phyloP scores from a whole-genome alignment of 1,284 basidiomycete species.

The Baeospora myosura region DNA sequence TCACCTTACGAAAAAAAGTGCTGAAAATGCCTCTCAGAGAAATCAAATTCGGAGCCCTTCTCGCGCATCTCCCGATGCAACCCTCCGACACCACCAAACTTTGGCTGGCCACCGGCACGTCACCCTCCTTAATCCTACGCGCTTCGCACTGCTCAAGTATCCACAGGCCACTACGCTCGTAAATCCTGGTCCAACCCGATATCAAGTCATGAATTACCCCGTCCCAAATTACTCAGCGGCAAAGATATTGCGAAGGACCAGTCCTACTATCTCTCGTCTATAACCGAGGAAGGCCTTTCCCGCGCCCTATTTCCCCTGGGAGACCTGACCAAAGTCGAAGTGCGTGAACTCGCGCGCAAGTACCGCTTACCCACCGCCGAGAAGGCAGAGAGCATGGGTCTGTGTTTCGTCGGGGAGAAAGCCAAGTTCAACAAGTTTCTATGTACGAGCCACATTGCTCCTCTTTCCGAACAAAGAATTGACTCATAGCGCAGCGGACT shows the following conservation, averaged over 20 bases:
- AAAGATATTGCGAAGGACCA: conserved; percentile 81
- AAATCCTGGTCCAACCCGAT: conserved; percentile 41
- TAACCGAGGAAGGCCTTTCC: conserved; percentile 55
- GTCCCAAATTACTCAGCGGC: conserved; percentile 62
- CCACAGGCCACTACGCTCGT: conserved; percentile 83
- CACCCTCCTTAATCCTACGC: not conserved
- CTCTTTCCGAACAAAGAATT: not conserved
- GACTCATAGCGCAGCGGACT: conserved; percentile 50
- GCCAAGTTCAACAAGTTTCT: conserved; percentile 70
- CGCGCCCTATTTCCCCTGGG: conserved; percentile 79
- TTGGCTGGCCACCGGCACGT: conserved; percentile 77
- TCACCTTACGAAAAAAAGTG: not conserved
- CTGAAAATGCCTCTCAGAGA: conserved; percentile 43
- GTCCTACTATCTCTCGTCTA: conserved; percentile 86
- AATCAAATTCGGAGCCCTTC: conserved; percentile 89
- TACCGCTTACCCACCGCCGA: conserved; percentile 71
- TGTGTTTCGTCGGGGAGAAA: conserved; percentile 93
- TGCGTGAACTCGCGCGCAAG: conserved; percentile 70
- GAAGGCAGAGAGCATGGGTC: conserved; percentile 87
- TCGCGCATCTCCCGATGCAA: conserved; percentile 51
- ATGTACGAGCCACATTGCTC: conserved; percentile 34
- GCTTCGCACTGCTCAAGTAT: conserved; percentile 2
- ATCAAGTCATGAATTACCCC: conserved; percentile 17
- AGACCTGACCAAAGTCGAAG: conserved; percentile 57
- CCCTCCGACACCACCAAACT: conserved; percentile 23